Evolutionary conservation across 345 rosid species (phyloP), one percentile per base, ranked within the genome.

Genomic region (Salix suchowensis): DNA sequence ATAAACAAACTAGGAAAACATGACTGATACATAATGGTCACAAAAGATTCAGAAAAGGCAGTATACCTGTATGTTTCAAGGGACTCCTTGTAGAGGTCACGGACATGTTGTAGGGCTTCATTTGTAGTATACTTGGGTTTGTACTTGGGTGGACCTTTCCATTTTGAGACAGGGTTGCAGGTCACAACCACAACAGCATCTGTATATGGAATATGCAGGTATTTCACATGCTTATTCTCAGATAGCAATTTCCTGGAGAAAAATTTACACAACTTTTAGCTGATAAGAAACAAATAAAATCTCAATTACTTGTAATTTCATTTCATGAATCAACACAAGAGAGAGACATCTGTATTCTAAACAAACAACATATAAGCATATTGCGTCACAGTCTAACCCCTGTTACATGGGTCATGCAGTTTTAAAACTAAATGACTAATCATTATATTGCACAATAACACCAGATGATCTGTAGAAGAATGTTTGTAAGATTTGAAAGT

Each of bases 161-260:
- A 88, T 84, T 89, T 94, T 55, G 95, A 92, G 77, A 90, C 82
- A 82, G 97, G 98, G 83, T 92, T 96, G 88, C 97, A 94, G 21
- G 88, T 92, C 79, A 96, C 98, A 82, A 94, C 92, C 76, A 96
- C 97, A 54, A 92, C 95, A 1, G 89, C 84, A 76, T 92, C 98
- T 0, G 95, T 90, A 81, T 91, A 92, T 37, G 97, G 99, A 80
- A 94, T 85, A 73, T 94, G 83, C 61, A 92, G 84, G 88, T 96
- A 96, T 87, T 96, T 96, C 76, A 96, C 88, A 82, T 96, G 99
- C 89, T 92, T 96, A 84, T 93, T 96, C 80, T 93, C 91, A 23
- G 92, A 84, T 39, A 96, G 84, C 78, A 89, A 80, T 79, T 93
- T 96, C 86, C 99, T 96, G 88, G 71, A 85, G 80, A 79, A 21